Evolutionary conservation across 768 basidiomycete species (phyloP), one percentile per base, ranked within the genome.

Genomic region (Tylopilus plumbeoviolaceoides): DNA sequence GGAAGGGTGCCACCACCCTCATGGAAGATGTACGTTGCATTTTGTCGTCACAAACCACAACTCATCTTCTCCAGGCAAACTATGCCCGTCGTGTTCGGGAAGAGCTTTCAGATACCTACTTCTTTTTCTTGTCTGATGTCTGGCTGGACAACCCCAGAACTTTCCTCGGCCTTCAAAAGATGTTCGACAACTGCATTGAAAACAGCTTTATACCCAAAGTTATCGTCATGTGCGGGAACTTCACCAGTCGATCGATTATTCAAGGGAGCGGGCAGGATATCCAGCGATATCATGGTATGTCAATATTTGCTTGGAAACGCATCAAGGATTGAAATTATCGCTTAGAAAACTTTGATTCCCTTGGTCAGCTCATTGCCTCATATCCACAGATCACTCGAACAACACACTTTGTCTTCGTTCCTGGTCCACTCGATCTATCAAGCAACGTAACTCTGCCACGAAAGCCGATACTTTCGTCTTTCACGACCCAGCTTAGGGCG

Each of bases 91-190:
- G 87, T 14, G 72, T 91, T 42, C 77, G 77, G 51, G 79, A 83
- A 59, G 89, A 91, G 49, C 73, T 89, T 18, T 72, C 84, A 14
- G 85, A 94, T 50, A 74, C 91, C 31, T 81, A 90, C 47, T 93
- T 98, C 74, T 92, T 97, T 70, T 84, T 97, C 63, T 76, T 98
- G 36, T 98, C 97, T 0, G 97, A 99, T 67, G 85, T 98, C 3
- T 95, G 93, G 89, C 77, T 99, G 21, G 95, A 99, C 70, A 84
- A 91, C 57, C 85, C 91, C 0, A 81, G 85, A 53, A 93, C 92
- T 1, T 70, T 98, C 5, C 66, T 75, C 5, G 92, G 91, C 5
- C 76, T 99, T 12, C 80, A 83, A 54, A 85, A 86, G 62, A 82
- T 98, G 73, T 88, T 98, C 57, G 89, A 94, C 59, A 88, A 92